Base-by-base conservation (phyloP, 2,329 filamentous ascomycete genomes). In the Sporothrix mexicana region DNA sequence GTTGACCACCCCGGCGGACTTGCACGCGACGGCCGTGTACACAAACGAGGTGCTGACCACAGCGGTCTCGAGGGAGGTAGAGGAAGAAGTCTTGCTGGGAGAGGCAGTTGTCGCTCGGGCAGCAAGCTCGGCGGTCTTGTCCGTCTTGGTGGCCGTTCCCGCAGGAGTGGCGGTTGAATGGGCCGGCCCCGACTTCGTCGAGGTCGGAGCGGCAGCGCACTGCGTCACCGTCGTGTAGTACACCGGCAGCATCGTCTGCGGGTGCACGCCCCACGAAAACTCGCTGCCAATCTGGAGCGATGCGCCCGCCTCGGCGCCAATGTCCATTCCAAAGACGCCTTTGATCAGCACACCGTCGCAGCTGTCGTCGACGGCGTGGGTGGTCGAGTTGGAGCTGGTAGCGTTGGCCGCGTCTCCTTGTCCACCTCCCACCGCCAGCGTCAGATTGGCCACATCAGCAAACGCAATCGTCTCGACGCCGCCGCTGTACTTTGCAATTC, bases 241-340 rank as follows among this genome's bases (percentile, higher is more conserved):
- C 55, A 90, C 80, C 0, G 87, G 85, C 2, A 85, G 81, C 12
- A 83, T 82, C 0, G 84, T 86, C 23, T 79, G 77, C 0, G 85
- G 83, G 0, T 81, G 77, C 0, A 86, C 86, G 0, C 87, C 88
- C 85, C 85, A 90, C 0, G 82, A 84, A 23, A 67, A 4, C 15
- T 83, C 76, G 0, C 76, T 74, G 0, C 78, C 79, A 4, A 88
- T 68, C 1, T 79, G 82, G 0, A 89, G 76, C 0, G 85, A 86
- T 0, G 87, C 87, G 0, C 88, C 88, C 4, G 86, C 87, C 0
- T 80, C 82, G 5, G 86, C 88, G 17, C 88, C 88, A 0, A 90
- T 75, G 0, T 83, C 87, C 12, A 90, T 77, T 12, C 83, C 79
- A 77, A 88, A 90, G 1, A 81, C 80, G 74, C 89, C 83, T 10